Base-by-base conservation (phyloP, 1,284 basidiomycete species). In the Entoloma clypeatum region DNA sequence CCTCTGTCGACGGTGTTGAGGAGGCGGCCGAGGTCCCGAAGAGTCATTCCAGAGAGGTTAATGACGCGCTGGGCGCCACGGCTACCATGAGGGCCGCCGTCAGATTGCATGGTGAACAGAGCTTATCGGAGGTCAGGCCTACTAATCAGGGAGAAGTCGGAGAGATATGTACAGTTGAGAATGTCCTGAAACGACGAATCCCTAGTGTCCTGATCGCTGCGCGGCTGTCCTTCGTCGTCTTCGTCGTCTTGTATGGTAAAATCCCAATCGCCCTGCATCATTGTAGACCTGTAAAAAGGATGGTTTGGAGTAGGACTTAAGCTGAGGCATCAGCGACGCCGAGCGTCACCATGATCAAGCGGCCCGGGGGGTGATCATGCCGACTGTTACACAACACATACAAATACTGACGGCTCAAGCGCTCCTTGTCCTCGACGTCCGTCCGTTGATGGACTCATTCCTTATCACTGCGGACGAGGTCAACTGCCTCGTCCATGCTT, bases 401-500 rank as follows among this genome's bases (percentile, higher is more conserved):
- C 44, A 45, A 48, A 48, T 27, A 42, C 17, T 17, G 26, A 25
- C 43, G 30, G 4, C 18, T 7, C 25, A 17, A n/a, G 14, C 23
- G 17, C 39, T 24, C 10, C 18, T 22, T 4, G 7, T 25, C 8
- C 28, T 22, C 2, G n/a, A 14, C 4, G 17, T 31, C 28, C 8
- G 18, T 1, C 10, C 17, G 8, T 28, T 58, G 39, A 60, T 65
- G 30, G 63, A 64, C 43, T 69, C 74, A 33, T 72, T 82, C 37
- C 67, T 71, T 25, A 83, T 92, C 53, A 79, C 81, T 28, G 81
- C 87, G 28, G 87, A 90, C 55, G 88, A 92, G 58, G 72, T 92
- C 41, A 92, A 92, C 61, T 85, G 81, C 55, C 75, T 92, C 43
- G 81, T 92, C 37, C 80, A 90, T 62, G 72, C 86, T 1, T 92